Evolutionary conservation across 2,329 filamentous ascomycete genomes (phyloP), one percentile per base, ranked within the genome.

Genomic region (Decorospora gaudefroyi): DNA sequence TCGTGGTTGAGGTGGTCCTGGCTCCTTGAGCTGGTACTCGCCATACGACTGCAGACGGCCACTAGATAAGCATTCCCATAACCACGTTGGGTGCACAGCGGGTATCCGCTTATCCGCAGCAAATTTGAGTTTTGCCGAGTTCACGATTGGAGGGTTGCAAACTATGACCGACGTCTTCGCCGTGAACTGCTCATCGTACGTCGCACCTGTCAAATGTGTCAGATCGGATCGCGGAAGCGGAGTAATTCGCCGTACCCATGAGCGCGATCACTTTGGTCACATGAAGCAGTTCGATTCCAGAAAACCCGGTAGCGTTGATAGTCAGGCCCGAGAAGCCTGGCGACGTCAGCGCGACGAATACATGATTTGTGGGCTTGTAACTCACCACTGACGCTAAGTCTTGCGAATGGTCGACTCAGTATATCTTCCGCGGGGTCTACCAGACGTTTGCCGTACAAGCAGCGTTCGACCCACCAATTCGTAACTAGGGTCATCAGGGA

Each of bases 401-500:
- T 72, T 4, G 83, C 78, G 50, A 96, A 88, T 2, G 93, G 90
- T 5, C 82, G 83, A 46, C 89, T 90, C 16, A 95, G 79, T 27
- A 88, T 78, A 64, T 93, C 84, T 4, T 81, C 76, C 37, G 77
- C 74, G 4, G 90, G 89, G 19, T 86, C 76, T 32, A 89, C 77
- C 57, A 92, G 81, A 17, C 73, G 74, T 68, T 88, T 93, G 52
- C 82, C 82, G 65, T 91, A 84, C 26, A 99, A 75, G 66, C 92
- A 97, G 33, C 84, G 83, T 72, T 99, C 93, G 38, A 99, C 78
- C 80, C 92, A 99, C 78, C 93, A 95, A 64, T 96, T 90, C 8
- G 90, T 97, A 21, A 95, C 84, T 41, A 76, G 39, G 38, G 39
- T 55, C 28, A 68, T 37, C 30, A 42, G 33, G 36, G 48, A 39